Base-by-base conservation (phyloP, 768 basidiomycete species). In the Boletus rubroflammeus region DNA sequence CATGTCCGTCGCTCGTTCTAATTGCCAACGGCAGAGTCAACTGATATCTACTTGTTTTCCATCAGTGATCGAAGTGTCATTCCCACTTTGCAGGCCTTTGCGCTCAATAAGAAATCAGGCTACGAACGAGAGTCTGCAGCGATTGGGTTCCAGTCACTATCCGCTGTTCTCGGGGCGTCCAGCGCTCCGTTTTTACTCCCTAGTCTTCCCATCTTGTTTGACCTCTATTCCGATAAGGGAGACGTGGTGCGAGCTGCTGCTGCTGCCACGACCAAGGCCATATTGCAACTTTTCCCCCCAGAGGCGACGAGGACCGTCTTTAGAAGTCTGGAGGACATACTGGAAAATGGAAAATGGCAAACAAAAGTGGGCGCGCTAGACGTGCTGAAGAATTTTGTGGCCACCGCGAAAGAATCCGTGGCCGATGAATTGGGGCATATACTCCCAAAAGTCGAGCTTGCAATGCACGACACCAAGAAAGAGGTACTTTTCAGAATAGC, bases 401-500 rank as follows among this genome's bases (percentile, higher is more conserved):
- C 75, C 40, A 76, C 81, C 15, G 87, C 89, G 48, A 80, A 79
- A 57, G 87, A 87, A 50, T 77, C 79, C 40, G 88, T 97, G 47
- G 93, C 92, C n/a, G 80, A 82, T 31, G 86, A 95, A 65, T 76
- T 98, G 35, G 94, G 84, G 15, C 74, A 76, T 10, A 82, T 90
- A 42, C 81, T 98, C 44, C 95, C 95, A 19, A 86, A 84, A 63
- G 85, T 98, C 13, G 93, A 95, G 68, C 75, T 75, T 34, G 86
- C 93, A 6, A 94, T 98, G 94, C 92, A 96, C 64, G 96, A 98
- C 73, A 98, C 96, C 54, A 98, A 98, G 72, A 73, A 82, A 63
- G 96, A 98, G 81, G 94, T 93, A 56, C 26, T 26, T 19, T 34
- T 51, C 39, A 29, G 41, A 62, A 79, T 41, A 11, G 35, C 32